Percentiles rank a stretch among this genome's conserved stretches.
phyloP scores from a whole-genome alignment of 1,284 basidiomycete genomes.

The Cryptococcus sp. region DNA sequence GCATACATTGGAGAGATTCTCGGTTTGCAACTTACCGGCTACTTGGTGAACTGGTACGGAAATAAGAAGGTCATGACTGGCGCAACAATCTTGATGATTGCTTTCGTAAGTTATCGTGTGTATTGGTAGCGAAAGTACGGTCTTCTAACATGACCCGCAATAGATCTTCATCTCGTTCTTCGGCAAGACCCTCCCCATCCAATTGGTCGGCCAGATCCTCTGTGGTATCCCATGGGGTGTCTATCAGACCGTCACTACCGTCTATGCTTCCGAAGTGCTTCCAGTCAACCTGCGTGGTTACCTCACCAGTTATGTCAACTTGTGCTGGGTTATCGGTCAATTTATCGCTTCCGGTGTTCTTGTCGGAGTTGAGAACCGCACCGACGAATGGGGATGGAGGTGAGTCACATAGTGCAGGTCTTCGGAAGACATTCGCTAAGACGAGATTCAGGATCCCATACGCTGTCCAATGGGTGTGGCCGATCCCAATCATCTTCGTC shows the following conservation, averaged over 20 bases:
- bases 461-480: constrained; percentile 53
- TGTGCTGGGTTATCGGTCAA: constrained; percentile 43
- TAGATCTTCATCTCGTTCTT: constrained; percentile 49
- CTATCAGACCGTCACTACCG: constrained; percentile 13
- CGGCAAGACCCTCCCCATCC: constrained; percentile 27
- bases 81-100: constrained; percentile 7
- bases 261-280: constrained; percentile 33
- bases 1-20: constrained; percentile 21
- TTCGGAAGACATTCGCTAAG: background rate
- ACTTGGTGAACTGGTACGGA: constrained; percentile 11
- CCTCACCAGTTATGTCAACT: constrained; percentile 15
- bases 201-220: constrained; percentile 44
- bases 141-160: background rate
- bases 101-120: constrained; percentile 3
- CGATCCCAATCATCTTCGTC: constrained; percentile 40
- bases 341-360: constrained; percentile 50
- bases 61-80: constrained; percentile 14
- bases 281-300: constrained; percentile 29
- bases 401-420: background rate
- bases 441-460: constrained; percentile 43
- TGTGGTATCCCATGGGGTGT: constrained; percentile 40
- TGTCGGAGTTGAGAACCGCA: background rate
- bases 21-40: constrained; percentile 16
- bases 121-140: background rate
- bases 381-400: background rate